These are phyloP conservation scores for Arachis monticola DNA, from an alignment of 331 rosid genomes.

Conservation along the genomic window DNA sequence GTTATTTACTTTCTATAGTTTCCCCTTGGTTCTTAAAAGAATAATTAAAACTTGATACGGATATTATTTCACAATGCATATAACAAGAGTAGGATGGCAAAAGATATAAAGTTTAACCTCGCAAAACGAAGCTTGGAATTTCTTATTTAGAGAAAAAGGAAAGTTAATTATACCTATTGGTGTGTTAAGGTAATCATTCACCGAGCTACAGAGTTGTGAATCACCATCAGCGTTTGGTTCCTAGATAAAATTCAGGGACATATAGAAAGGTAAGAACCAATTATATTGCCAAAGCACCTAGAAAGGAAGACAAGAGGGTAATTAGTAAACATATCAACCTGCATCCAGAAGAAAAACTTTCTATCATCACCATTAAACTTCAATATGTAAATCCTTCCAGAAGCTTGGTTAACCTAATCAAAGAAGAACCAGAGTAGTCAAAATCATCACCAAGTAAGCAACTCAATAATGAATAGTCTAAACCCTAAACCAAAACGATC, in stretches of 20 bases:
- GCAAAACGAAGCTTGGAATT: slow-evolving; percentile 9
- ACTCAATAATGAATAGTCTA: slow-evolving; percentile 5
- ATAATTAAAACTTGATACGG: not conserved
- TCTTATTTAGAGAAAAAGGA: slow-evolving; percentile 31
- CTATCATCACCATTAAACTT: slow-evolving; percentile 81
- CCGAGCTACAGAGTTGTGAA: slow-evolving; percentile 66
- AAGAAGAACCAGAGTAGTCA: slow-evolving; percentile 31
- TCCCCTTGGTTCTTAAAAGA: not conserved
- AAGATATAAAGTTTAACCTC: slow-evolving; percentile 11
- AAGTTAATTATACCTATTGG: slow-evolving; percentile 62
- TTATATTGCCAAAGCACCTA: slow-evolving; percentile 18
- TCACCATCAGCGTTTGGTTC: slow-evolving; percentile 80
- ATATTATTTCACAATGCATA: slow-evolving; percentile 10
- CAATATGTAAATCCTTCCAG: slow-evolving; percentile 88
- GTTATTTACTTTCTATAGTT: not conserved
- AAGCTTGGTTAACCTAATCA: slow-evolving; percentile 77
- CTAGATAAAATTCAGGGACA: slow-evolving; percentile 49
- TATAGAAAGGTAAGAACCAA: slow-evolving; percentile 26
- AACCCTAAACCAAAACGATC: slow-evolving; percentile 12
- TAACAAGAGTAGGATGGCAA: not conserved
- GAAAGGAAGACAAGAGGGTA: not conserved
- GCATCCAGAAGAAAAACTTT: slow-evolving; percentile 96
- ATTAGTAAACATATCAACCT: slow-evolving; percentile 54
- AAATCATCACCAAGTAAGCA: slow-evolving; percentile 14
- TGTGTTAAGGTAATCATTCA: slow-evolving; percentile 75